Base-by-base conservation (phyloP, 176 grass and related monocot species). In the Musa beccarii region DNA sequence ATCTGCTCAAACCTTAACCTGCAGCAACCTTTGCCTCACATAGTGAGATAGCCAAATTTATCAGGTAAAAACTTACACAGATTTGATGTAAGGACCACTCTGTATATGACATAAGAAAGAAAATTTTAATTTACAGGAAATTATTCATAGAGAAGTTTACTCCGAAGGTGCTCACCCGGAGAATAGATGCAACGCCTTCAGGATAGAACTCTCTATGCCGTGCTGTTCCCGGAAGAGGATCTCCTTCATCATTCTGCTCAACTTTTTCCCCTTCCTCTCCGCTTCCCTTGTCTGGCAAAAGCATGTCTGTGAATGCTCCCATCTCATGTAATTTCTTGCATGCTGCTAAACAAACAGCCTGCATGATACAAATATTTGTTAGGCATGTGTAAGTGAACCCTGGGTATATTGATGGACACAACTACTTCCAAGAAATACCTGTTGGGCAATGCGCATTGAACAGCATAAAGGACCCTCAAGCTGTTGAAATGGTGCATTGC, bases 311-410 rank as follows among this genome's bases (percentile, higher is more conserved):
- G 74, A 99, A 99, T 21, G 95, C 95, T 62, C 84, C 91, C 95
- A 92, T 99, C 85, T 99, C 95, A 89, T 99, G 95, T 67, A 99
- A 81, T 81, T 99, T 99, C 86, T 94, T 99, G 82, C 95, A 99
- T 26, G 90, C 95, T 85, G 90, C 88, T 75, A 99, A 94, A 84
- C 88, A 99, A 84, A 99, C 90, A 89, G 90, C 90, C 95, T 98
- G 73, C 75, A 79, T 17, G 75, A 51, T 79, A 81, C 0, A 43
- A 15, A 86, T 28, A 19, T 77, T 15, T 9, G 3, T 21, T 34
- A 21, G 25, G 80, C 15, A 52, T 13, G 52, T 10, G 17, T 3
- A 74, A 55, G 1, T 10, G 26, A 74, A 26, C 10, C 4, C 57
- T 19, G 11, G 43, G 43, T 51, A 51, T 19, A 29, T 56, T 57